A percentile compares a stretch with the other conserved stretches of the same genome.
These are phyloP conservation scores for Talaromyces thailandensis DNA, from an alignment of 495 filamentous ascomycete species.

Conservation along the genomic window DNA sequence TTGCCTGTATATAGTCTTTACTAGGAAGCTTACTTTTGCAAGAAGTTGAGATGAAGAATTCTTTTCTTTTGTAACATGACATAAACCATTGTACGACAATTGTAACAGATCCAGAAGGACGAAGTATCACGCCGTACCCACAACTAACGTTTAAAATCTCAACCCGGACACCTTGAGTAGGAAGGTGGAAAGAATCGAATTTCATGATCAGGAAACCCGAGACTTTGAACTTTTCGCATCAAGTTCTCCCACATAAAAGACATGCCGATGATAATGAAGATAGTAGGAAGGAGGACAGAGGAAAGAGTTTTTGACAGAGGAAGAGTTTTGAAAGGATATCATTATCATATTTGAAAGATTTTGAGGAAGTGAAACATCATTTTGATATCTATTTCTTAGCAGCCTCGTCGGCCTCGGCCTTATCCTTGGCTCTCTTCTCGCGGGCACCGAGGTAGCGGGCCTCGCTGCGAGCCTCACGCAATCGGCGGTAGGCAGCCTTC, in stretches of 20 bases:
- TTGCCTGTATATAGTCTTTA: background rate
- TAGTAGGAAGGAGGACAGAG: background rate
- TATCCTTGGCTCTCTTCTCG: slow-evolving; percentile 89
- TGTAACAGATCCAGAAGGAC: too few relatives aligned
- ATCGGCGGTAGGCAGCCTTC: slow-evolving; percentile 75
- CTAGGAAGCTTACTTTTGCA: background rate
- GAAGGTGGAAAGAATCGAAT: background rate
- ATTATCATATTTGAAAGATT: slow-evolving; percentile 7
- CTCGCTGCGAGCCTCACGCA: slow-evolving; percentile 80
- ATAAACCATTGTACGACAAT: slow-evolving; percentile 1
- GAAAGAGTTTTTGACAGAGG: background rate
- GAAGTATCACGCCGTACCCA: slow-evolving; percentile 7
- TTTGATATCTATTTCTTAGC: slow-evolving; percentile 77
- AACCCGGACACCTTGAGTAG: background rate
- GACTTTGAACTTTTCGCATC: background rate
- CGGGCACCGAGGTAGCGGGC: slow-evolving; percentile 70
- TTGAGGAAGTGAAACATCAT: slow-evolving; percentile 4
- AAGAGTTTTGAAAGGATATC: slow-evolving; percentile 5
- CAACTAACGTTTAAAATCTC: slow-evolving; percentile 2
- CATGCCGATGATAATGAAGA: background rate
- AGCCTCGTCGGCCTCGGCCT: slow-evolving; percentile 80
- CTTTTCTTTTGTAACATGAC: slow-evolving; percentile 5
- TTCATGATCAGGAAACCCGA: background rate
- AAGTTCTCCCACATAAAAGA: background rate
- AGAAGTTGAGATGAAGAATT: background rate